Evolutionary conservation across 2,329 filamentous ascomycete genomes (phyloP), one percentile per base, ranked within the genome.

Genomic region (Colletotrichum liriopes): DNA sequence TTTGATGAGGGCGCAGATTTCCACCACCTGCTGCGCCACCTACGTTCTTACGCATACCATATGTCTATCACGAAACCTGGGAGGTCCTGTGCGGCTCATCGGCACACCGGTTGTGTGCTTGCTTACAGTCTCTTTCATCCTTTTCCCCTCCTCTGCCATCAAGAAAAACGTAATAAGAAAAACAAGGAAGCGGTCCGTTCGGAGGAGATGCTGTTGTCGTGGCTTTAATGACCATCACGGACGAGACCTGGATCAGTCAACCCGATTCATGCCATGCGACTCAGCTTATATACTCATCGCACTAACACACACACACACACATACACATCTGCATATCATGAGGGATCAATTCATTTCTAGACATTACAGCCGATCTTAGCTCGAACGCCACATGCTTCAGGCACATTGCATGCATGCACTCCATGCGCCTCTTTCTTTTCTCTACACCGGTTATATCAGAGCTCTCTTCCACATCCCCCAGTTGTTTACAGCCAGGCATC

Each of bases 291-390:
- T 32, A 20, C 11, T 37, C 23, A 29, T 20, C 59, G 45, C 39
- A 54, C 39, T 26, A 26, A 45, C 11, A 47, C 32, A 52, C 37
- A 39, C 11, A 18, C 63, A 32, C 32, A 54, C 47, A 60, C 14
- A 54, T 18, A 54, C 47, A 60, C 14, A 54, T 18, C 32, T 37
- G 41, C 32, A 51, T 37, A 2, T 26, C 32, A 39, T 26, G 26
- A 56, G 20, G 35, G n/a, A 32, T 66, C 29, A 29, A 55, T 67
- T 41, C 12, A 18, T 20, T 45, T 47, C 61, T 39, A 67, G 54
- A 60, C 29, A 60, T 60, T 54, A 54, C 26, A 55, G 32, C 39
- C 47, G 14, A 39, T 54, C 29, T 51, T 35, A n/a, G 16, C 47
- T 47, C 26, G 26, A 37, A 29, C 37, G 14, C 37, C 62, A 54